Evolutionary conservation across 2,329 filamentous ascomycete genomes (phyloP).

Genomic region (Colletotrichum orchidophilum): DNA sequence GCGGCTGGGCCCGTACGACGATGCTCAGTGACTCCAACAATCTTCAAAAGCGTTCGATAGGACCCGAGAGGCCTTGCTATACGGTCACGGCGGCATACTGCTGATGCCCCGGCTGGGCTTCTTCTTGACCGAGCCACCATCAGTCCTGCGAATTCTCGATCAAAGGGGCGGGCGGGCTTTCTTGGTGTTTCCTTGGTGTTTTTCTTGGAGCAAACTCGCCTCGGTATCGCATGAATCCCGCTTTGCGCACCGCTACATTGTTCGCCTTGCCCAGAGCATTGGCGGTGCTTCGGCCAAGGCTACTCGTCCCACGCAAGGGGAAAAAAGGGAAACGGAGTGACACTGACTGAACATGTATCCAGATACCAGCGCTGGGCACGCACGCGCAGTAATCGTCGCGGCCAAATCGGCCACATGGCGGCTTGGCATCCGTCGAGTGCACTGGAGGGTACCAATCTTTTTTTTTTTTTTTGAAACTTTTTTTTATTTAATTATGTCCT

Average conservation of each 20-base stretch:
- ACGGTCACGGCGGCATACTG: no score
- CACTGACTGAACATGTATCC: no score
- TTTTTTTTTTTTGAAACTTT: not conserved
- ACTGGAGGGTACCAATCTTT: no score
- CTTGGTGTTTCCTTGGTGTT: not conserved
- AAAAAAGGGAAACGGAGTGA: no score
- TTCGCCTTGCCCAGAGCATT: conserved; percentile 13
- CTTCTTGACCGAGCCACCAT: not conserved
- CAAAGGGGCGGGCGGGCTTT: not conserved
- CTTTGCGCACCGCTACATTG: not conserved
- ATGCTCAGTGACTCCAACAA: not conserved
- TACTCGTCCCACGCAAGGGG: not conserved
- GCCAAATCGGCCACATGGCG: not conserved
- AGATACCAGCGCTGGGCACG: not conserved
- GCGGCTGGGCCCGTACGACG: not conserved
- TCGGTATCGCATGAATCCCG: not conserved
- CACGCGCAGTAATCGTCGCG: conserved; percentile 1
- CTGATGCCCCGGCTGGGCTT: not conserved
- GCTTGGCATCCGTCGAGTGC: conserved; percentile 19
- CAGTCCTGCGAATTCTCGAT: not conserved
- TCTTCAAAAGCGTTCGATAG: not conserved
- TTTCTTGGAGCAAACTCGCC: not conserved
- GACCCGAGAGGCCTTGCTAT: not conserved
- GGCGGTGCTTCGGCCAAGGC: conserved; percentile 22
- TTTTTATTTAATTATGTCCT: not conserved